Evolutionary conservation across 2,329 filamentous ascomycete species (phyloP).

Genomic region (Epicoccum nigrum): DNA sequence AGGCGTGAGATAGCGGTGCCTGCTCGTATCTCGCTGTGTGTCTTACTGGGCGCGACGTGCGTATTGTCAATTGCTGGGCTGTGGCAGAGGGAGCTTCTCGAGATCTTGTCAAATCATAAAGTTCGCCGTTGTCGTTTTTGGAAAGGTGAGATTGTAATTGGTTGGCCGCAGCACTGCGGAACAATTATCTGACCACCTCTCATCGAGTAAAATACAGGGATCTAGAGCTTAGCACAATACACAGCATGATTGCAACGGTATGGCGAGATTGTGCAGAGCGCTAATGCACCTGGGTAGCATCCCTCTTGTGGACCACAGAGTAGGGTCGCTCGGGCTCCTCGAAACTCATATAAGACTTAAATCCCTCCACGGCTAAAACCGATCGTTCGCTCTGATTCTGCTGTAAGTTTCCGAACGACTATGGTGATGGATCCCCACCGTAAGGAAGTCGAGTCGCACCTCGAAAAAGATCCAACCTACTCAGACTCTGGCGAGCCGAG

Average conservation of each 20-base stretch:
- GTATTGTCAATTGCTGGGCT: too few species aligned
- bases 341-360: not conserved
- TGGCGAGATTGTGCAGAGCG: not conserved
- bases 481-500: constrained; percentile 17
- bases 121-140: too few species aligned
- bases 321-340: not conserved
- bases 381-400: not conserved
- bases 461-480: constrained; percentile 12
- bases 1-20: too few species aligned
- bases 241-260: not conserved
- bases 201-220: not conserved
- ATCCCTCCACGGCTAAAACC: not conserved
- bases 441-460: constrained; percentile 16
- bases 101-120: too few species aligned
- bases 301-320: not conserved
- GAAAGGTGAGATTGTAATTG: too few species aligned
- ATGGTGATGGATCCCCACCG: constrained; percentile 10
- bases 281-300: not conserved
- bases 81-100: too few species aligned
- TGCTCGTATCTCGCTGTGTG: too few species aligned
- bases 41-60: too few species aligned
- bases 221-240: not conserved
- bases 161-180: too few species aligned
- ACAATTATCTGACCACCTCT: not conserved
- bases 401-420: not conserved